Percentiles rank a stretch among this genome's conserved stretches.
Conservation (phyloP, 1,284 basidiomycete species). For the Microbotryum violaceum region DNA sequence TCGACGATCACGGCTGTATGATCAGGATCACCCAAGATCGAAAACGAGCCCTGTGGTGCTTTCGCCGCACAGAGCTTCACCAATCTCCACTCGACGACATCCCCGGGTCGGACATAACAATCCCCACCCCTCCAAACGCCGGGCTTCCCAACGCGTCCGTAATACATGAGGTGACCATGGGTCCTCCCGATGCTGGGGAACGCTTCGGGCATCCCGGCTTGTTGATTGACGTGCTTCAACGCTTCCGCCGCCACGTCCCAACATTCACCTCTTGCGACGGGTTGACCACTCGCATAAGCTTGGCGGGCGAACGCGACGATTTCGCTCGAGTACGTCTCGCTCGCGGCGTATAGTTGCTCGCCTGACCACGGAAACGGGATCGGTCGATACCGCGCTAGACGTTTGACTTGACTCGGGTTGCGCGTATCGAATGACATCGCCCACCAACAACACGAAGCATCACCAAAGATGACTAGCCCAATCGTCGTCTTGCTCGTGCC, state of each 20-base stretch:
- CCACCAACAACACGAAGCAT: constrained; percentile 23
- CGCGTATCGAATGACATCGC: constrained; percentile 6
- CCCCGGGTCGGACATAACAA: constrained; percentile 50
- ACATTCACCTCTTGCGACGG: constrained; percentile 50
- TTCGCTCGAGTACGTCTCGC: constrained; percentile 49
- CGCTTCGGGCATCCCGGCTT: constrained; percentile 42
- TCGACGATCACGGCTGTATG: constrained; percentile 34
- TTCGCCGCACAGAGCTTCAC: constrained; percentile 22
- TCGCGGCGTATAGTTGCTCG: constrained; percentile 43
- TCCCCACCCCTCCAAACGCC: constrained; percentile 51
- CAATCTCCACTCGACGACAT: constrained; percentile 51
- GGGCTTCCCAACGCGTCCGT: constrained; percentile 41
- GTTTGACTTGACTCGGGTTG: not conserved
- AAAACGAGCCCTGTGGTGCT: not conserved
- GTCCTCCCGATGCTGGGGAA: constrained; percentile 49
- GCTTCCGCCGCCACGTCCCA: constrained; percentile 55
- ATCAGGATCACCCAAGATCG: constrained; percentile 23
- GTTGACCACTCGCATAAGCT: constrained; percentile 46
- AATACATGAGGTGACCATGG: constrained; percentile 53
- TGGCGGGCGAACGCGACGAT: constrained; percentile 49
- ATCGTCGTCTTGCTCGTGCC: constrained; percentile 14
- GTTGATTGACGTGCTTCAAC: constrained; percentile 43
- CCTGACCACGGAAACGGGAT: constrained; percentile 8
- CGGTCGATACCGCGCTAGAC: constrained; percentile 19
- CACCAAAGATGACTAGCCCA: constrained; percentile 28